Conservation (phyloP, 768 basidiomycete genomes). For the Lyophyllum decastes region DNA sequence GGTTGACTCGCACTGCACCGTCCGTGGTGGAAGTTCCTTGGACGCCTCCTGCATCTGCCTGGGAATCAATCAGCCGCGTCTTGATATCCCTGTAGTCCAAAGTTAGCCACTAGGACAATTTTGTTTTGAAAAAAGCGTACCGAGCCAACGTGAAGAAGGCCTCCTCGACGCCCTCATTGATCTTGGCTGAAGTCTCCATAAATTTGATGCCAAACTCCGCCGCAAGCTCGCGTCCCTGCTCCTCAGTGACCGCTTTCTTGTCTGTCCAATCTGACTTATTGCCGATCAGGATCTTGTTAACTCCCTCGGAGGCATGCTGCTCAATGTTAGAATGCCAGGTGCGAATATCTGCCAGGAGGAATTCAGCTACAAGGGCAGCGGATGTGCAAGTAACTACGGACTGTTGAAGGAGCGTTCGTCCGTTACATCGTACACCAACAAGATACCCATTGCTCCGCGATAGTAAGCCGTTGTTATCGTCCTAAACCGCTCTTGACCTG, state of each 20-base stretch:
- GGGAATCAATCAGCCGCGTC: slow-evolving; percentile 93
- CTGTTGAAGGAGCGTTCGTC: slow-evolving; percentile 96
- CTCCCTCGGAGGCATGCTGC: slow-evolving; percentile 95
- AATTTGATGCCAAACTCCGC: slow-evolving; percentile 94
- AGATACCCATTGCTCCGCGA: slow-evolving; percentile 96
- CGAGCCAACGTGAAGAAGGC: slow-evolving; percentile 97
- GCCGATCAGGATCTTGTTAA: slow-evolving; percentile 97
- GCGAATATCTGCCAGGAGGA: slow-evolving; percentile 74
- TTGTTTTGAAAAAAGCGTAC: slow-evolving; percentile 43
- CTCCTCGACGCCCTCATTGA: slow-evolving; percentile 97
- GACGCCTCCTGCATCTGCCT: slow-evolving; percentile 59
- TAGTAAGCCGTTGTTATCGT: slow-evolving; percentile 99
- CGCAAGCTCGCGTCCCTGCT: slow-evolving; percentile 91
- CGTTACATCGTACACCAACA: slow-evolving; percentile 98
- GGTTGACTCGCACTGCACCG: slow-evolving; percentile 68
- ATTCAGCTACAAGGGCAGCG: slow-evolving; percentile 2
- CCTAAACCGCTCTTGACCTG: slow-evolving; percentile 97
- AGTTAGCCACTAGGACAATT: not conserved
- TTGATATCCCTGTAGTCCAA: slow-evolving; percentile 81
- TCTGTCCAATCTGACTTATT: slow-evolving; percentile 99
- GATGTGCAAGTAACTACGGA: slow-evolving; percentile 58
- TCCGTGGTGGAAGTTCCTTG: slow-evolving; percentile 40
- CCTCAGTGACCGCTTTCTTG: slow-evolving; percentile 88
- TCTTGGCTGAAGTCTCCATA: slow-evolving; percentile 97
- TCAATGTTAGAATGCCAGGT: slow-evolving; percentile 94